Conservation (phyloP, 139 green algal species). For the Chlamydomonas schloesseri region DNA sequence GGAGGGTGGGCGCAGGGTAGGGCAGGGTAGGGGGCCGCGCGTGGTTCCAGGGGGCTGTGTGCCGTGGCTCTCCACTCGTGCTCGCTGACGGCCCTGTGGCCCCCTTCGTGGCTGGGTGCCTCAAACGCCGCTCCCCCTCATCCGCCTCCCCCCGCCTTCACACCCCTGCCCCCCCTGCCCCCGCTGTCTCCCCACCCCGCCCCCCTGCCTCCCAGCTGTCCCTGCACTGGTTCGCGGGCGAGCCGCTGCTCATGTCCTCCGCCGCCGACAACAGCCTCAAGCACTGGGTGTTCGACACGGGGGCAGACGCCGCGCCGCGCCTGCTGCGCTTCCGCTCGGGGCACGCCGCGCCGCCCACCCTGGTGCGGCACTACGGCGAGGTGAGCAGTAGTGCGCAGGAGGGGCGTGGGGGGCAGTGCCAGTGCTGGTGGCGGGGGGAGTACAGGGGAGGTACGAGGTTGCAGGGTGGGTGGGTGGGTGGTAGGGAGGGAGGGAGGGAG, state of each 20-base stretch:
- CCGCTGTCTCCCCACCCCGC: slow-evolving; percentile 78
- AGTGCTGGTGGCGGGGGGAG: no score
- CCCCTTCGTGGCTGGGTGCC: no score
- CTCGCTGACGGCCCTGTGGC: no score
- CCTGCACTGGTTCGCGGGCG: slow-evolving; percentile 81
- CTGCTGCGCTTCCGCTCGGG: slow-evolving; percentile 93
- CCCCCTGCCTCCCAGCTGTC: slow-evolving; percentile 72
- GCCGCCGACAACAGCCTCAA: slow-evolving; percentile 94
- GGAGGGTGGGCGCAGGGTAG: not conserved
- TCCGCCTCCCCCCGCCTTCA: not conserved
- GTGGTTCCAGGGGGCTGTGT: not conserved
- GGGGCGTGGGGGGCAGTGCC: not conserved
- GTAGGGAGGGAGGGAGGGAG: no score
- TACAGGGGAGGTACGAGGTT: no score
- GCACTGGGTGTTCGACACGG: slow-evolving; percentile 94
- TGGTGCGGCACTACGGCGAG: slow-evolving; percentile 83
- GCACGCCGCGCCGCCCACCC: slow-evolving; percentile 85
- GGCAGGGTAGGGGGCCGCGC: no score
- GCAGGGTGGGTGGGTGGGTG: no score
- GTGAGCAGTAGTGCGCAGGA: slow-evolving; percentile 29
- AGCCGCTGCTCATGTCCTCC: slow-evolving; percentile 91
- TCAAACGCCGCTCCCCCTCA: no score
- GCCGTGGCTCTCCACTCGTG: no score
- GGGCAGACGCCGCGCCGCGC: slow-evolving; percentile 65
- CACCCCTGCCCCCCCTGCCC: not conserved